These are phyloP conservation scores for Alnus glutinosa DNA, from an alignment of 306 rosid genomes.

Conservation along the genomic window DNA sequence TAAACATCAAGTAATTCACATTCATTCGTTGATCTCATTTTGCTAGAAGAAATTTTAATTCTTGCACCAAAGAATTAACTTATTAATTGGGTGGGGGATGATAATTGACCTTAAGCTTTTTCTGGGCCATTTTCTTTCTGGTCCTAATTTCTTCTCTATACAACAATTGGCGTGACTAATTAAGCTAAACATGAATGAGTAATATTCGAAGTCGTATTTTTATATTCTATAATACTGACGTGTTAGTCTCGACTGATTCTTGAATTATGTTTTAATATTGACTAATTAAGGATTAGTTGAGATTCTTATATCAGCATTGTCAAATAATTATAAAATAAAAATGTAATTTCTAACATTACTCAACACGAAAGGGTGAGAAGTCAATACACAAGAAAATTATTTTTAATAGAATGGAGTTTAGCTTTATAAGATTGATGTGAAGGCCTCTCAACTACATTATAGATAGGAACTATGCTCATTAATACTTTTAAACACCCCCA, in stretches of 20 bases:
- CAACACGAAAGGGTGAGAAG: not conserved
- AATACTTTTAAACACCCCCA: too few species aligned
- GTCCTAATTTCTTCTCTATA: slow-evolving; percentile 6
- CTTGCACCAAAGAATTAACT: not conserved
- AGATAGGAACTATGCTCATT: slow-evolving; percentile 2
- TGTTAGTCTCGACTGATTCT: too few species aligned
- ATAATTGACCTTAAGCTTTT: not conserved
- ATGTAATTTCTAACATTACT: too few species aligned
- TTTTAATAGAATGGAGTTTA: slow-evolving; percentile 22
- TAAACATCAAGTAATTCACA: not conserved
- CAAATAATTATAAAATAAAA: too few species aligned
- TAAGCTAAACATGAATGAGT: not conserved
- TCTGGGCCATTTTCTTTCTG: slow-evolving; percentile 4
- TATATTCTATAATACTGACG: too few species aligned
- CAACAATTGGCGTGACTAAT: slow-evolving; percentile 18
- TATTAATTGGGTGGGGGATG: not conserved
- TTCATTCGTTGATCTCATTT: not conserved
- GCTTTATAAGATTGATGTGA: slow-evolving; percentile 38
- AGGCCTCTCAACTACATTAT: slow-evolving; percentile 31
- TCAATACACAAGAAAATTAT: slow-evolving; percentile 11
- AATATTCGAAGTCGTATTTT: too few species aligned
- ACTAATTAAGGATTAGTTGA: too few species aligned
- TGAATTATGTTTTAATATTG: too few species aligned
- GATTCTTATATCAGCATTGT: too few species aligned
- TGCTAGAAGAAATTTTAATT: not conserved